Conservation (phyloP, 2,329 filamentous ascomycete species). For the Polytolypa hystricis region DNA sequence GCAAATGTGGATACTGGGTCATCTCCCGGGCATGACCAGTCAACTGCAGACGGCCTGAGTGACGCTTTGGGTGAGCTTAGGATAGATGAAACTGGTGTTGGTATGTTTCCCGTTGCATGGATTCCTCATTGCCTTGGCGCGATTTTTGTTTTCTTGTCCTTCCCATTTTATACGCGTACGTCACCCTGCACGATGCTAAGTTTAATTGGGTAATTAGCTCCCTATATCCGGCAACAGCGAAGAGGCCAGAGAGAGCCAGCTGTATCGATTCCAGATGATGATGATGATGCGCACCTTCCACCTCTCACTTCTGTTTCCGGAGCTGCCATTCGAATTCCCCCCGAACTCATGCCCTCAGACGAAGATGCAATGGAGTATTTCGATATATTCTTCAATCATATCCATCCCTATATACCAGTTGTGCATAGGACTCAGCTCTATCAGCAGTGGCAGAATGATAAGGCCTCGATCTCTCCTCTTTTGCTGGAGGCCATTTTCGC, state of each 20-base stretch:
- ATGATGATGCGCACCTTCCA: conserved; percentile 54
- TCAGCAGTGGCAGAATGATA: conserved; percentile 75
- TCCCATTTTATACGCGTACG: neutral
- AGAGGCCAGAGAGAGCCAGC: conserved; percentile 41
- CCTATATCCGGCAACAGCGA: conserved; percentile 64
- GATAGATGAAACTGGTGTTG: conserved; percentile 76
- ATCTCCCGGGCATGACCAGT: conserved; percentile 51
- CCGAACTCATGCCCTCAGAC: conserved; percentile 84
- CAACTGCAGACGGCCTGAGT: conserved; percentile 59
- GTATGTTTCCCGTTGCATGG: conserved; percentile 39
- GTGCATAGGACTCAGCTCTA: conserved; percentile 74
- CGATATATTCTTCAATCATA: conserved; percentile 77
- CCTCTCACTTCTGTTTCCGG: conserved; percentile 58
- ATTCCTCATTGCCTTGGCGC: neutral
- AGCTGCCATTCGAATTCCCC: conserved; percentile 73
- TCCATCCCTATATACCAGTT: conserved; percentile 88
- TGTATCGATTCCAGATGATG: conserved; percentile 51
- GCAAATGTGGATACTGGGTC: conserved; percentile 33
- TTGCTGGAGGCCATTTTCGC: conserved; percentile 86
- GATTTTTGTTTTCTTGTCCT: neutral
- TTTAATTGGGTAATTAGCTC: conserved; percentile 43
- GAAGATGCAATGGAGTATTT: conserved; percentile 75
- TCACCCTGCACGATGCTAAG: neutral
- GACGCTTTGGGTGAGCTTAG: conserved; percentile 77
- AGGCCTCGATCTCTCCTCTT: conserved; percentile 76